Evolutionary conservation across 306 rosid species (phyloP).

Genomic region (Echinosophora koreensis): DNA sequence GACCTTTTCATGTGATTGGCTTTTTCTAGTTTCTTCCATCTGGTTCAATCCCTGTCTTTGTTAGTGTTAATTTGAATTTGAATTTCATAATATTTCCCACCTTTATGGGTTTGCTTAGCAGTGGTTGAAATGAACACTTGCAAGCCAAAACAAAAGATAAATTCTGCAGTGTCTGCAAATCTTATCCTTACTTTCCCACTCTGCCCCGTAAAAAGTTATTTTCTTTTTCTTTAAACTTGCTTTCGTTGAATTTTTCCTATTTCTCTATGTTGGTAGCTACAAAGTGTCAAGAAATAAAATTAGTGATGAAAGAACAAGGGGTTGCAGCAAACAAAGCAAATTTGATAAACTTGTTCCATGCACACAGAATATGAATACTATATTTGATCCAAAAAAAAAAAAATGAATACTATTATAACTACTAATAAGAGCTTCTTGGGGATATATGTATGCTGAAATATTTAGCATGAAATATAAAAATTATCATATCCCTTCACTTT

Average conservation of each 20-base stretch:
- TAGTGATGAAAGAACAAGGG: neutral
- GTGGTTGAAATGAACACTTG: neutral
- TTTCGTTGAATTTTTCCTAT: neutral
- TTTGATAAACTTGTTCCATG: conserved; percentile 10
- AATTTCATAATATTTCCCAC: conserved; percentile 4
- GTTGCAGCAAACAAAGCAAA: neutral
- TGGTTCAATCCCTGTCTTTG: conserved; percentile 8
- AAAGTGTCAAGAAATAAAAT: conserved; percentile 3
- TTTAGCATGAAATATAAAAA: neutral
- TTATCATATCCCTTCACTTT: too few relatives aligned
- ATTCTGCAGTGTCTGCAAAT: conserved; percentile 4
- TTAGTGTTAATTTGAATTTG: neutral
- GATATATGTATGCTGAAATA: conserved; percentile 16
- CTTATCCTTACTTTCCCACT: neutral
- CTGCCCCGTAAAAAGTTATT: too few relatives aligned
- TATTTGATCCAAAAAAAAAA: too few relatives aligned
- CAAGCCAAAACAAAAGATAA: neutral
- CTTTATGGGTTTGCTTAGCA: conserved; percentile 14
- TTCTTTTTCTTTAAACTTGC: neutral
- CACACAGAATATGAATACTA: neutral
- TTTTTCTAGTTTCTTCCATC: conserved; percentile 38
- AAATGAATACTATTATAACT: too few relatives aligned
- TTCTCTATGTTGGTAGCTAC: neutral
- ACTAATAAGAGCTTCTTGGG: neutral
- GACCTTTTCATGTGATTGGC: conserved; percentile 11